Conservation (phyloP, 108 stramenopile genomes). For the Phaeodactylum tricornutum region DNA sequence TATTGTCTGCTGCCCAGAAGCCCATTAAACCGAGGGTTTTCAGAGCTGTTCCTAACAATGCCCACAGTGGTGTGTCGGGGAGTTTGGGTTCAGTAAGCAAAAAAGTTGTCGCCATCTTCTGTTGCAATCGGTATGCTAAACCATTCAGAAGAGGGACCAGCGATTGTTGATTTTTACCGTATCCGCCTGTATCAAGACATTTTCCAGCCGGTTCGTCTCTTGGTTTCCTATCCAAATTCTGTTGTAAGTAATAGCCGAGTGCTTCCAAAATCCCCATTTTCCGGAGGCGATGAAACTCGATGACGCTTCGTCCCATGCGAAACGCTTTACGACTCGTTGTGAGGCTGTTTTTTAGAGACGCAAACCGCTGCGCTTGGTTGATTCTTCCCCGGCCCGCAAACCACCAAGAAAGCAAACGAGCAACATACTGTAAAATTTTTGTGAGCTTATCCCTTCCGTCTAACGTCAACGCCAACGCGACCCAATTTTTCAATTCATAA, state of each 20-base stretch:
- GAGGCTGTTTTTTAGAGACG: slow-evolving; percentile 37
- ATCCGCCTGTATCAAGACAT: too few species aligned
- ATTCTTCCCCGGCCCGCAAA: slow-evolving; percentile 13
- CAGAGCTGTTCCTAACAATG: slow-evolving; percentile 34
- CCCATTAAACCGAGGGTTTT: slow-evolving; percentile 63
- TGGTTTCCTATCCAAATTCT: slow-evolving; percentile 11
- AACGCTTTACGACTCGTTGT: slow-evolving; percentile 62
- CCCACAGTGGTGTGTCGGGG: slow-evolving; percentile 39
- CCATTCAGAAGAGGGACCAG: too few species aligned
- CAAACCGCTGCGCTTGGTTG: slow-evolving; percentile 22
- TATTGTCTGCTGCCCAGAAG: slow-evolving; percentile 73
- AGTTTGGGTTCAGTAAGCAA: too few species aligned
- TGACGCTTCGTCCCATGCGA: slow-evolving; percentile 58
- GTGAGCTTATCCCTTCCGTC: slow-evolving; percentile 81
- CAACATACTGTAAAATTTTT: slow-evolving; percentile 56
- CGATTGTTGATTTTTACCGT: too few species aligned
- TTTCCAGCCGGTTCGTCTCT: too few species aligned
- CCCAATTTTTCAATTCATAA: slow-evolving; percentile 38
- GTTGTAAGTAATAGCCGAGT: slow-evolving; percentile 21
- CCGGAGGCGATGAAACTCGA: slow-evolving; percentile 52
- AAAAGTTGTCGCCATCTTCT: too few species aligned
- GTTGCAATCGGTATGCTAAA: too few species aligned
- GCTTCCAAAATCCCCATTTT: slow-evolving; percentile 37
- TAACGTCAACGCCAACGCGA: slow-evolving; percentile 51
- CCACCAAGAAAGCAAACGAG: slow-evolving; percentile 54